Evolutionary conservation across 768 basidiomycete genomes (phyloP), one percentile per base, ranked within the genome.

Genomic region (Sporobolomyces pararoseus): DNA sequence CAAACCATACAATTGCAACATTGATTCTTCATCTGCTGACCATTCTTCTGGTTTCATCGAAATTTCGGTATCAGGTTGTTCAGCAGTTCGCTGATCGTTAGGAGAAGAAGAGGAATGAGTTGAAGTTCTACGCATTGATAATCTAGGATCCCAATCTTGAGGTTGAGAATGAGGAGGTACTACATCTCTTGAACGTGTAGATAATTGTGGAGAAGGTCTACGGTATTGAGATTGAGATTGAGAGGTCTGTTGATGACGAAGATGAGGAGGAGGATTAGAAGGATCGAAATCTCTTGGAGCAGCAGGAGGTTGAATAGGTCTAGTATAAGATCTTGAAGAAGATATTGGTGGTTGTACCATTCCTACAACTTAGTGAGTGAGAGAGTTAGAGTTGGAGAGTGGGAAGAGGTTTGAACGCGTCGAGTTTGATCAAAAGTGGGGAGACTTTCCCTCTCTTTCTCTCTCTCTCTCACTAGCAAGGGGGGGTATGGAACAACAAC

Each of bases 1-100:
- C 32, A 73, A 47, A 21, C 72, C 72, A 51, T 73, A 73, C 17
- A 73, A 61, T 34, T 58, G 54, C 0, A 73, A 49, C 67, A 73
- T 71, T 25, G 65, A 60, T 32, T 58, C 61, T 31, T 71, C 70
- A 39, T 66, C 61, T 9, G 70, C 60, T 6, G 61, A 65, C 70
- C 70, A 71, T 12, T 62, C 59, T 14, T 57, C 42, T 6, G n/a
- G 37, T 63, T 52, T 25, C 10, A 3, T 14, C 17, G 35, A 16
- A 4, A 44, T 23, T 42, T 42, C n/a, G n/a, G n/a, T n/a, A n/a
- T n/a, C n/a, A n/a, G n/a, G n/a, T n/a, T n/a, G n/a, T n/a, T n/a
- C n/a, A n/a, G n/a, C n/a, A n/a, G n/a, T n/a, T n/a, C n/a, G n/a
- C n/a, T n/a, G n/a, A n/a, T n/a, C n/a, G n/a, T n/a, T n/a, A n/a